Evolutionary conservation across 2,329 filamentous ascomycete species (phyloP), one percentile per base, ranked within the genome.

Genomic region (Penicillium fuscoglaucum): DNA sequence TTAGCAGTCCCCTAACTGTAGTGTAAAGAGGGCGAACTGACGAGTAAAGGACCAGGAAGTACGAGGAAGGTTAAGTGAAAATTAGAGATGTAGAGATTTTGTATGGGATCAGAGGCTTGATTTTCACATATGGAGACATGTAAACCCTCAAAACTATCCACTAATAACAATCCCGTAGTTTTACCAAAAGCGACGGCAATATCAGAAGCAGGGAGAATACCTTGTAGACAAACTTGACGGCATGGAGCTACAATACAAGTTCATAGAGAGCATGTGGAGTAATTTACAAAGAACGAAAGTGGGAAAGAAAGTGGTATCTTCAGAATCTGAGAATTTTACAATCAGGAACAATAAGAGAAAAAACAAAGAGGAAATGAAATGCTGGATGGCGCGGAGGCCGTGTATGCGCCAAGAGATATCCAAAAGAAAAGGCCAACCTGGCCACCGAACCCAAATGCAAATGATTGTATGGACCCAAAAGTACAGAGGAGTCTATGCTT

Each of bases 381-480:
- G 54, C 40, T 29, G 17, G 13, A 52, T 28, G 54, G 39, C 47
- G 15, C 37, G n/a, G 21, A 21, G 40, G 21, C 40, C 17, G 26
- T 21, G 39, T 52, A 26, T 37, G 31, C 54, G 48, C 54, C 48
- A 21, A 52, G 45, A 50, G 41, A 51, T 39, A 51, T 52, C 48
- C n/a, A 29, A 56, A 44, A 52, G 19, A 10, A 45, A 26, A 37
- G 40, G n/a, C 47, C 40, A 45, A 3, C 44, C 33, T 6, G 29
- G 29, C 40, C 40, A 40, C 52, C 52, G n/a, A 29, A 43, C 47
- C 47, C 47, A 52, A 46, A 57, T 57, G 54, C 54, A 57, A 56
- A 52, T 57, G 31, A 57, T 45, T 39, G 48, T 44, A 46, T 29
- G 40, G 19, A 29, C 40, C 54, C 47, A 44, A 45, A 52, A 45